Evolutionary conservation across 371 early-diverging fungal species (phyloP), one percentile per base, ranked within the genome.

Genomic region (Saksenaea oblongispora): DNA sequence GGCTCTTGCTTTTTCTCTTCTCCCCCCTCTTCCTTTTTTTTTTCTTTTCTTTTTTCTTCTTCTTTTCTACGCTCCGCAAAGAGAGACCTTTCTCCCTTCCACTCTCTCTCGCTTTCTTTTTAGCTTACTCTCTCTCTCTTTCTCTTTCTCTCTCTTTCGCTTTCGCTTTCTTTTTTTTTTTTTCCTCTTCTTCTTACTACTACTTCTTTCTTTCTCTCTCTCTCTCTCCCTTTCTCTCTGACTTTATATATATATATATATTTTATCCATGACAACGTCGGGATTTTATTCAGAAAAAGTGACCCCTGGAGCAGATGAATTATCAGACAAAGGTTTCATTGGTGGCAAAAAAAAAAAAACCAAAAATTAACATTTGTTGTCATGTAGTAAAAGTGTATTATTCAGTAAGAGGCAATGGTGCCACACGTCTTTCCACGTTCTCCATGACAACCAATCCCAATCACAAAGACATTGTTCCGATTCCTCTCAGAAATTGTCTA

Each of bases 391-490:
- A 77, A 62, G 66, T 74, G 31, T 72, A 64, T 64, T 77, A 77
- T 56, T 65, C 72, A 11, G 58, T 77, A 27, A 64, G 66, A 51
- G 72, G 66, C 17, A 68, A 63, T 39, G 71, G 69, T 22, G 66
- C 75, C 65, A 81, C 73, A 36, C 67, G 81, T 60, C 61, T 81
- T n/a, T 71, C 75, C 26, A 71, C 63, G 24, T 76, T 78, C 61
- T 58, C 61, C 22, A 34, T 64, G 17, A 14, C 44, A 41, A 34
- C 62, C 22, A 56, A 62, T 15, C 53, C 63, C 15, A 28, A 64
- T 34, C 47, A 42, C 17, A 41, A 35, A 56, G 63, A 67, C 36
- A 62, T 47, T 47, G 59, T 71, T 11, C 62, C 64, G 5, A 66
- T 81, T 22, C 66, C 81, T 47, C 62, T 81, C 37, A 74, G 69